Conservation (phyloP, 768 basidiomycete genomes). For the Suillus lakei region DNA sequence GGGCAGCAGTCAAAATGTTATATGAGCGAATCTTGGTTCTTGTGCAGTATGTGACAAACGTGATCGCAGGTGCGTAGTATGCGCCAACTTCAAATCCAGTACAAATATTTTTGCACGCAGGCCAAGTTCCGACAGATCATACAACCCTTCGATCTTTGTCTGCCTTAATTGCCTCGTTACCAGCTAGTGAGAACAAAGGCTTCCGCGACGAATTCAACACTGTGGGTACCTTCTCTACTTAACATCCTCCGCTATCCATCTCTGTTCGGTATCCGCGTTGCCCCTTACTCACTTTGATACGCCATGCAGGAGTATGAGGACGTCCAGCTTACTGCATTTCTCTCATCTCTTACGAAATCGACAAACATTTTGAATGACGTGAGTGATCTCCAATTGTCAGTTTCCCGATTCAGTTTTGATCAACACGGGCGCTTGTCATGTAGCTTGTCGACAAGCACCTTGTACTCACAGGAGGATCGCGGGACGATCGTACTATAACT, state of each 20-base stretch:
- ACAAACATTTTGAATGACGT: constrained; percentile 90
- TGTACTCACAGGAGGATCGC: constrained; percentile 57
- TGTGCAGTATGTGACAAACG: constrained; percentile 83
- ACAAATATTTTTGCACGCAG: constrained; percentile 40
- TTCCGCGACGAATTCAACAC: constrained; percentile 92
- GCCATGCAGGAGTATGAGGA: constrained; percentile 87
- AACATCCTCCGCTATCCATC: neutral
- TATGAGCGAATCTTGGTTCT: constrained; percentile 88
- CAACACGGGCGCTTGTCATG: constrained; percentile 15
- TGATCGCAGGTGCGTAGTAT: constrained; percentile 63
- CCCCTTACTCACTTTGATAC: neutral
- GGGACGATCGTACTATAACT: constrained; percentile 53
- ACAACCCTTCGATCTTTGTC: constrained; percentile 82
- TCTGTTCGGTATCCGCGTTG: constrained; percentile 1
- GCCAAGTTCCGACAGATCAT: constrained; percentile 77
- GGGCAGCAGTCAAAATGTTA: constrained; percentile 96
- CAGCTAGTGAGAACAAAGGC: constrained; percentile 79
- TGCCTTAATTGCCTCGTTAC: constrained; percentile 86
- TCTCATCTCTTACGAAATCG: constrained; percentile 88
- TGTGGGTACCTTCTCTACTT: constrained; percentile 45
- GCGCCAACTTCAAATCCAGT: neutral
- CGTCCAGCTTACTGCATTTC: constrained; percentile 88
- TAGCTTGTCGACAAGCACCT: constrained; percentile 83
- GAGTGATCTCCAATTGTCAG: constrained; percentile 33
- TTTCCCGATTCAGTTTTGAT: constrained; percentile 1